Conservation (phyloP, 305 asterid genomes). For the Solanum hybrid region DNA sequence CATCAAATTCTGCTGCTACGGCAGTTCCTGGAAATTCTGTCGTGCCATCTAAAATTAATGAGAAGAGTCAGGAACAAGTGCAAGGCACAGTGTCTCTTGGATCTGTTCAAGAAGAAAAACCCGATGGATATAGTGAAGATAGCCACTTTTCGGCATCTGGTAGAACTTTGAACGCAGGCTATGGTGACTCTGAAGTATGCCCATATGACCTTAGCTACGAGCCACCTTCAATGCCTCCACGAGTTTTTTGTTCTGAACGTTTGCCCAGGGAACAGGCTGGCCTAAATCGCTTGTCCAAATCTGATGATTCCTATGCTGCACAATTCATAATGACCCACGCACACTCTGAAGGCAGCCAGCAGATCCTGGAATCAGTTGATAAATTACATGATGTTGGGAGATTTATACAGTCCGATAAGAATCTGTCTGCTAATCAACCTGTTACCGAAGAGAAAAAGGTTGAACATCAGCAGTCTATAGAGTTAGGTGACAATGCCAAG, state of each 20-base stretch:
- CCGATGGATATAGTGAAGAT: constrained; percentile 27
- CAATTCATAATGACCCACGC: constrained; percentile 44
- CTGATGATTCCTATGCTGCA: constrained; percentile 62
- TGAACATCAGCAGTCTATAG: constrained; percentile 19
- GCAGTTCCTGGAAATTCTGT: constrained; percentile 24
- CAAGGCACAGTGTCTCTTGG: constrained; percentile 27
- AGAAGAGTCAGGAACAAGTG: constrained; percentile 28
- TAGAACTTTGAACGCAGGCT: constrained; percentile 24
- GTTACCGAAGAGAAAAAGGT: constrained; percentile 24
- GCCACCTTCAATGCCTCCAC: constrained; percentile 48
- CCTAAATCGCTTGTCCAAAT: constrained; percentile 57
- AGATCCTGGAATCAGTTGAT: constrained; percentile 39
- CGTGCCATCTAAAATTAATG: constrained; percentile 26
- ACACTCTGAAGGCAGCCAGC: constrained; percentile 54
- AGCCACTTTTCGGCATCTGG: constrained; percentile 25
- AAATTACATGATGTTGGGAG: constrained; percentile 33
- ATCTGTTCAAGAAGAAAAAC: constrained; percentile 29
- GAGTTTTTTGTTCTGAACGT: constrained; percentile 60
- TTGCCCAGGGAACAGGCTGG: constrained; percentile 62
- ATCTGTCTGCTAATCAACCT: constrained; percentile 17
- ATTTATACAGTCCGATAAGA: constrained; percentile 21
- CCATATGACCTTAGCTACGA: constrained; percentile 37
- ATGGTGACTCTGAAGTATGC: constrained; percentile 30
- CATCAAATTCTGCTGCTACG: constrained; percentile 24
- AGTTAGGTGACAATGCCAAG: constrained; percentile 20